phyloP scores from a whole-genome alignment of 2,329 filamentous ascomycete species.

The Diaporthe sp. region DNA sequence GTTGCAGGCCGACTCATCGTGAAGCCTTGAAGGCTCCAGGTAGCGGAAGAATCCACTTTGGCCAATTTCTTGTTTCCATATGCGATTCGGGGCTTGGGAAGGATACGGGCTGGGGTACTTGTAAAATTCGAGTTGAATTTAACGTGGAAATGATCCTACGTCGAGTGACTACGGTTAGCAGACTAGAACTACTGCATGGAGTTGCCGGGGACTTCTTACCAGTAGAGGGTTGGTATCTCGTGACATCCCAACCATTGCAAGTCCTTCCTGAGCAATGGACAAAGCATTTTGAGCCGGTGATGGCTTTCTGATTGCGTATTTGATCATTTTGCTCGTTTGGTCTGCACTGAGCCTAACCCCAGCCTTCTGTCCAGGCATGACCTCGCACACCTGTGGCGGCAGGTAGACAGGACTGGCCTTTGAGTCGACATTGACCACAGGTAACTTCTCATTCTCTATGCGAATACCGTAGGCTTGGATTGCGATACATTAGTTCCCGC shows the following conservation, averaged over 20 bases:
- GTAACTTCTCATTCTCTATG: constrained; percentile 51
- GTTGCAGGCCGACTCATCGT: neutral
- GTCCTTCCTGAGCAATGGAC: constrained; percentile 65
- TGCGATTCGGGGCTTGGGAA: constrained; percentile 63
- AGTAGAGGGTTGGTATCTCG: constrained; percentile 51
- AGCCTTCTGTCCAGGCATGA: constrained; percentile 66
- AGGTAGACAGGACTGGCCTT: constrained; percentile 65
- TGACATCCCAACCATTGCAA: constrained; percentile 60
- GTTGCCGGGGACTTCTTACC: constrained; percentile 47
- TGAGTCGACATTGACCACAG: constrained; percentile 72
- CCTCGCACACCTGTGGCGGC: constrained; percentile 67
- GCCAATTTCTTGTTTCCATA: constrained; percentile 56
- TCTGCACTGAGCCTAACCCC: constrained; percentile 57
- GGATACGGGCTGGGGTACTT: constrained; percentile 72
- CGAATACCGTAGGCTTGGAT: constrained; percentile 51
- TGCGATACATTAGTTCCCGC: neutral
- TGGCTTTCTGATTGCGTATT: constrained; percentile 68
- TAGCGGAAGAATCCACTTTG: constrained; percentile 51
- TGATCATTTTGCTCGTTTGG: constrained; percentile 71
- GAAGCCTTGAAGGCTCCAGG: constrained; percentile 65
- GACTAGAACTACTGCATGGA: neutral
- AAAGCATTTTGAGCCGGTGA: constrained; percentile 66
- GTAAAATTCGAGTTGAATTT: constrained; percentile 62
- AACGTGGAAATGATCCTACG: constrained; percentile 64
- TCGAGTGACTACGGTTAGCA: constrained; percentile 26